phyloP scores from a whole-genome alignment of 768 basidiomycete genomes.

The Rubroboletus pulcherrimus region DNA sequence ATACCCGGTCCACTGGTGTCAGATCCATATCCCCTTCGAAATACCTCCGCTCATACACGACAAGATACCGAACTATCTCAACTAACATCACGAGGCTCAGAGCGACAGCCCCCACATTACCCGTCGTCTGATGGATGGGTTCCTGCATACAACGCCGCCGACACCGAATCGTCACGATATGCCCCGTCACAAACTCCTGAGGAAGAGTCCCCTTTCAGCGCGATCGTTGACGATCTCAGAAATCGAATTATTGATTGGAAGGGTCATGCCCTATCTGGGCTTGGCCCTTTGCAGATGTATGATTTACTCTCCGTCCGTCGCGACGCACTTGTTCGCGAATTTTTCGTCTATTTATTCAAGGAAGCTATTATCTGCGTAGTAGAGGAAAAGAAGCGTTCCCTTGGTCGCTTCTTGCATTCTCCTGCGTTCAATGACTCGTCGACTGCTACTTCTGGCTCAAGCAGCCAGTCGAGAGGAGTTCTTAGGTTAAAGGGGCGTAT shows the following conservation, averaged over 20 bases:
- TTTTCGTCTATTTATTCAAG: conserved; percentile 94
- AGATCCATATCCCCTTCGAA: conserved; percentile 42
- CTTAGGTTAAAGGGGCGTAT: conserved; percentile 92
- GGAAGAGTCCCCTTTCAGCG: conserved; percentile 73
- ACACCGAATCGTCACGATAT: conserved; percentile 31
- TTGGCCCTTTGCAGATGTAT: conserved; percentile 89
- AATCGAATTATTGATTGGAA: conserved; percentile 96
- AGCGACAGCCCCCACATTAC: conserved; percentile 17
- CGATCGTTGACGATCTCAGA: conserved; percentile 85
- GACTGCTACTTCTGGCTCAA: conserved; percentile 36
- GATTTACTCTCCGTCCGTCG: conserved; percentile 87
- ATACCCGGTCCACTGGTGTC: conserved; percentile 53
- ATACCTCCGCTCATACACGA: conserved; percentile 17
- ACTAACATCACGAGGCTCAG: conserved; percentile 3
- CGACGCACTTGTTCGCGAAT: conserved; percentile 87
- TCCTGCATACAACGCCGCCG: conserved; percentile 29
- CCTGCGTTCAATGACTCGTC: conserved; percentile 52
- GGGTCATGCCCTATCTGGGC: conserved; percentile 83
- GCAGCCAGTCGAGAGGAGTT: conserved; percentile 51
- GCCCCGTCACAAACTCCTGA: conserved; percentile 31
- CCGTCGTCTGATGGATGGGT: conserved; percentile 23
- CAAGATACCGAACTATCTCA: conserved; percentile 24
- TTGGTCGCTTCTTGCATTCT: conserved; percentile 71
- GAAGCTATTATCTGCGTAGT: conserved; percentile 98
- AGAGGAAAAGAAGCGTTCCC: conserved; percentile 86